Conservation (phyloP, 2,329 filamentous ascomycete species). For the Diaporthe destruens region DNA sequence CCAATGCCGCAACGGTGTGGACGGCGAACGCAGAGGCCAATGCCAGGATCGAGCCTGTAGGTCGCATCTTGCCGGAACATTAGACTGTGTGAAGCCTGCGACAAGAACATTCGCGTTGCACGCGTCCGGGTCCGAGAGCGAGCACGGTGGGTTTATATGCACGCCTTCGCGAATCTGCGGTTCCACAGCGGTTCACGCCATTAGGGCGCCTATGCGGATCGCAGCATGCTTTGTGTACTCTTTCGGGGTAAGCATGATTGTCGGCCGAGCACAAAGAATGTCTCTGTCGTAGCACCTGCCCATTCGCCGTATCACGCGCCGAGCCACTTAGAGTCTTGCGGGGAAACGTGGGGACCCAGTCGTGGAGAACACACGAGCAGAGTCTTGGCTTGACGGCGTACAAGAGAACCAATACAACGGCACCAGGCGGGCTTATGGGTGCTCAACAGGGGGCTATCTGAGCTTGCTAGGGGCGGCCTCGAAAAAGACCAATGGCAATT, state of each 20-base stretch:
- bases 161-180: not conserved
- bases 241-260: slow-evolving; percentile 25
- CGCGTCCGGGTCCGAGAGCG: not conserved
- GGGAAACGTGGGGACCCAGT: slow-evolving; percentile 16
- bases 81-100: not conserved
- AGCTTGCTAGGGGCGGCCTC: not conserved
- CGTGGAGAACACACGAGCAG: slow-evolving; percentile 22
- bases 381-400: slow-evolving; percentile 15
- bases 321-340: slow-evolving; percentile 11
- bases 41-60: slow-evolving; percentile 12
- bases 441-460: not conserved
- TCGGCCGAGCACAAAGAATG: slow-evolving; percentile 3
- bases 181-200: slow-evolving; percentile 15
- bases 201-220: slow-evolving; percentile 29
- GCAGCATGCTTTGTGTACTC: slow-evolving; percentile 17
- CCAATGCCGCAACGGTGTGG: not conserved
- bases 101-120: not conserved
- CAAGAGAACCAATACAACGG: not conserved
- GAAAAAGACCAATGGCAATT: slow-evolving; percentile 7
- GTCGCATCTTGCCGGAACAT: not conserved
- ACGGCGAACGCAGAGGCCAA: slow-evolving; percentile 21
- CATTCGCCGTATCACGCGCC: slow-evolving; percentile 24
- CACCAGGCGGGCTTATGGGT: not conserved
- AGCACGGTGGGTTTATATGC: not conserved
- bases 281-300: not conserved